Conservation (phyloP, 208 protist species). For the Porcisia hertigi region DNA sequence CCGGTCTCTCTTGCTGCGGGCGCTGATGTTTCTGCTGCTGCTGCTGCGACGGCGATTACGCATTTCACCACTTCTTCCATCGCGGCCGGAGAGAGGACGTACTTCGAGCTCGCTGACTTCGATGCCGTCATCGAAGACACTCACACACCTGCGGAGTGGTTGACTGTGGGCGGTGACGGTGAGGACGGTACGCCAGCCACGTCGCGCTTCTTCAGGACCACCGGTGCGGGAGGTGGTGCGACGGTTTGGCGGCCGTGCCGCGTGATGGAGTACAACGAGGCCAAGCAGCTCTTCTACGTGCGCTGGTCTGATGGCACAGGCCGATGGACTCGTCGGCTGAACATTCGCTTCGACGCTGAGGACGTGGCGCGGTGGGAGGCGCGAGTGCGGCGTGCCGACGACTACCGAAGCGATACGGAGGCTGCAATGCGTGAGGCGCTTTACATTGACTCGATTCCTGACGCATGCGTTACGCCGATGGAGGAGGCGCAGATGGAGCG, state of each 20-base stretch:
- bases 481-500: constrained; percentile 86
- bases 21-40: neutral
- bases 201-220: constrained; percentile 75
- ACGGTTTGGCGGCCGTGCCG: constrained; percentile 68
- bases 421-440: constrained; percentile 67
- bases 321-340: constrained; percentile 89
- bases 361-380: constrained; percentile 70
- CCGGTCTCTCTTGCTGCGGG: constrained; percentile 7
- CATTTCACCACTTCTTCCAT: neutral
- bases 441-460: constrained; percentile 75
- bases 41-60: neutral
- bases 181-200: constrained; percentile 73
- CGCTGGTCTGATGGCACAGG: constrained; percentile 67
- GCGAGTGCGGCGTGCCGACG: constrained; percentile 70
- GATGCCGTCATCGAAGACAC: constrained; percentile 74
- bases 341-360: constrained; percentile 91
- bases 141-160: constrained; percentile 78
- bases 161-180: constrained; percentile 52
- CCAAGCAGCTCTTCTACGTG: constrained; percentile 67
- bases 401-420: constrained; percentile 76
- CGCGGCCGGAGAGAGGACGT: constrained; percentile 39
- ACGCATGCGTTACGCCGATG: constrained; percentile 62
- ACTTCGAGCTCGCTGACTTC: constrained; percentile 89
- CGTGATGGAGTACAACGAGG: constrained; percentile 74
- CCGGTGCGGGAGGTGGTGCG: constrained; percentile 18